Evolutionary conservation across 768 basidiomycete species (phyloP), one percentile per base, ranked within the genome.

Genomic region (Tulasnella sp.): DNA sequence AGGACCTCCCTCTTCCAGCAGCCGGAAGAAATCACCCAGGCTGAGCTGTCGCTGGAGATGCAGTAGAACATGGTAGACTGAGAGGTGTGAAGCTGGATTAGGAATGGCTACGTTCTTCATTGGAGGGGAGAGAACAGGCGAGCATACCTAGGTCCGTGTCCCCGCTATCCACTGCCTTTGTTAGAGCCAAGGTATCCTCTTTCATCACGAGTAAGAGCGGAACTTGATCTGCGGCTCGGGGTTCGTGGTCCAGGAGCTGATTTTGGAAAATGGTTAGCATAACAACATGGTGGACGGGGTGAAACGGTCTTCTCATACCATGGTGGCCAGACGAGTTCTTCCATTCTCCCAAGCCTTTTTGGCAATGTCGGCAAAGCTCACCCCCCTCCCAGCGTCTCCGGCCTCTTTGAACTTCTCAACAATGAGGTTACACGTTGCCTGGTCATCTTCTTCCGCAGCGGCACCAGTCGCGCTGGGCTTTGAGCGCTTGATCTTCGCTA

Each of bases 331-430:
- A 68, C 90, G 89, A 2, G 89, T 88, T 78, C 95, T 85, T 1
- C 97, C 96, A 21, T 92, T 91, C 83, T 94, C 92, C 96, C 97
- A 99, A 40, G 97, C 97, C 71, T 92, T 91, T 84, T 91, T 92
- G 4, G 98, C 96, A 81, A 99, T 96, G 80, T 98, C 97, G 12
- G 97, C 96, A 84, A 96, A 98, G 83, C 94, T 95, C 24, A 98
- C 95, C 10, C 90, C 90, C 19, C 77, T 44, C 77, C 80, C 68
- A 56, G 10, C 81, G 27, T 72, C 81, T 10, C 94, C 94, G 52
- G 97, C 88, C 79, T 90, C 90, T 84, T 93, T 89, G 75, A 98
- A 96, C 84, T 99, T 98, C 82, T 92, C 91, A 6, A 98, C 96
- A 80, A 99, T 97, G 79, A 90, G 85, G 73, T 87, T 87, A 83